Conservation (phyloP, 169 alveolate species). For the Plasmodium knowlesi region DNA sequence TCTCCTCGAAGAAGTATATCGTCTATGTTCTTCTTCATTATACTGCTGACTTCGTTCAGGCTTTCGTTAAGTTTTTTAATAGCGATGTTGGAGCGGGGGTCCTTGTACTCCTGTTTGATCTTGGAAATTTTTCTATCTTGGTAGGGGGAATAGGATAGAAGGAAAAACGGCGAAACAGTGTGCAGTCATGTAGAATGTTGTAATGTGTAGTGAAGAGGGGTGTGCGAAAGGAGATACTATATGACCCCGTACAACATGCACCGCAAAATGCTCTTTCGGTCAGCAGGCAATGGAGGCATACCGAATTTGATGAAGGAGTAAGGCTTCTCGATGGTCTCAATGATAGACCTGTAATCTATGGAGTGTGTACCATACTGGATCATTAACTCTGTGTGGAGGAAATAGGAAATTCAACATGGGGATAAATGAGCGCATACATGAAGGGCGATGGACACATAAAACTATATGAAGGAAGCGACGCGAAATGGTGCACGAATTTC, state of each 20-base stretch:
- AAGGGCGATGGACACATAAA: background rate
- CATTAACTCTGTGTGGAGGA: conserved; percentile 61
- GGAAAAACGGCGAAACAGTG: background rate
- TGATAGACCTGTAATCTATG: conserved; percentile 68
- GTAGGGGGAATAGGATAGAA: background rate
- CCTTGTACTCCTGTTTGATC: conserved; percentile 81
- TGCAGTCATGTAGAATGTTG: no score
- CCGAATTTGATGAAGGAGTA: conserved; percentile 85
- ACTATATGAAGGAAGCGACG: background rate
- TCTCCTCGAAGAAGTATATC: conserved; percentile 85
- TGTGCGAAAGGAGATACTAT: background rate
- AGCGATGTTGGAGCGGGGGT: conserved; percentile 83
- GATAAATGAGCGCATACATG: background rate
- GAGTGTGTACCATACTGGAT: conserved; percentile 78
- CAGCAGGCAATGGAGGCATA: conserved; percentile 1
- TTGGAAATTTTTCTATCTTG: conserved; percentile 84
- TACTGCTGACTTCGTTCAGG: conserved; percentile 83
- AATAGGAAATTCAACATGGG: background rate
- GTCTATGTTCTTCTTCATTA: conserved; percentile 84
- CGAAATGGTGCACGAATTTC: background rate
- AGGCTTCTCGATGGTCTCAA: conserved; percentile 81
- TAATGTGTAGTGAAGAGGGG: background rate
- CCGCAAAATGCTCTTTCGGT: background rate
- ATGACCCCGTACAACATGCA: background rate
- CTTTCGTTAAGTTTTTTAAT: conserved; percentile 84